Percentiles rank a stretch among this genome's conserved stretches.
phyloP scores from a whole-genome alignment of 129 eudicot genomes.

The Pseudognaphalium luteoalbum region DNA sequence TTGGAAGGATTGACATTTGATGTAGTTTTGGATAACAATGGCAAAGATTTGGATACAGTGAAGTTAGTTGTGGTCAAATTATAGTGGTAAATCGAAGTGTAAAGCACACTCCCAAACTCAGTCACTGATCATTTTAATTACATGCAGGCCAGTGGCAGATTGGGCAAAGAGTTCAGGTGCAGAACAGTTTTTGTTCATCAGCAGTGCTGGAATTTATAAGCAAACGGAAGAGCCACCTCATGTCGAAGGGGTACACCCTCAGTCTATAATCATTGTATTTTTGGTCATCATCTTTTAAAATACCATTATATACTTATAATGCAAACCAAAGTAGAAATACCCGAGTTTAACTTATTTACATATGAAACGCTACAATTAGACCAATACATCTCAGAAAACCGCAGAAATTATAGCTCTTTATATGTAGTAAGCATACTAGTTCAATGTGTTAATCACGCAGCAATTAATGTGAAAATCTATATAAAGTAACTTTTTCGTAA shows the following conservation, averaged over 20 bases:
- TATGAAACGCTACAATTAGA: not conserved
- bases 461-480: not conserved
- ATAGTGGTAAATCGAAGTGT: not conserved
- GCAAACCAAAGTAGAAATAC: not conserved
- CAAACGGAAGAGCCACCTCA: constrained; percentile 94
- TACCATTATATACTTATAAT: not conserved
- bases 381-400: not conserved
- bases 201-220: constrained; percentile 98
- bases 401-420: not conserved
- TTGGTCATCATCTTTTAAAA: not conserved
- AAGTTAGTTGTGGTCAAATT: constrained; percentile 44
- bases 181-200: constrained; percentile 75
- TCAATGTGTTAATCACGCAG: not conserved
- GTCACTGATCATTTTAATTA: constrained; percentile 12
- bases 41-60: constrained; percentile 92
- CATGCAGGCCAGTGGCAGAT: constrained; percentile 80
- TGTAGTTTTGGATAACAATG: constrained; percentile 96
- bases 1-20: constrained; percentile 79
- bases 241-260: constrained; percentile 81
- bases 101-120: not conserved
- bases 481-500: constrained; percentile 1
- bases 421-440: not conserved
- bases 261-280: not conserved
- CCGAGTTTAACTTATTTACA: not conserved
- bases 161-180: constrained; percentile 92